Conservation (phyloP, 2,329 filamentous ascomycete genomes). For the Xylariaceae sp. region DNA sequence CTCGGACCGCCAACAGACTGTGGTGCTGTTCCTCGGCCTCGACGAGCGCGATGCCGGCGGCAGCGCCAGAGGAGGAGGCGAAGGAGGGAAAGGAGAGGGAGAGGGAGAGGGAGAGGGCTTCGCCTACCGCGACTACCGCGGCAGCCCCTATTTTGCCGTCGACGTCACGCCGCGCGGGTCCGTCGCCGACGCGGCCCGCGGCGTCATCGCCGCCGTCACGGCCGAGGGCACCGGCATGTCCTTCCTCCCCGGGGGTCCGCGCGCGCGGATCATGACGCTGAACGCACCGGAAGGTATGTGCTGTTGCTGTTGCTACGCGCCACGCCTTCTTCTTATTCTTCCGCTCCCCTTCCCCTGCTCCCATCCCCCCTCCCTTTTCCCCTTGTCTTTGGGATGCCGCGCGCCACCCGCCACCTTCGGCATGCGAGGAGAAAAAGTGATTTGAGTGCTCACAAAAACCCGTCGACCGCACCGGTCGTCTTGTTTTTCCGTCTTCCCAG, state of each 20-base stretch:
- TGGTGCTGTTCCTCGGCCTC: constrained; percentile 78
- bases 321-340: not conserved
- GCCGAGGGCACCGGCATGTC: constrained; percentile 49
- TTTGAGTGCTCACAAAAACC: too few species aligned
- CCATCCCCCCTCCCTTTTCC: too few species aligned
- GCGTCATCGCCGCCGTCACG: constrained; percentile 52
- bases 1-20: constrained; percentile 57
- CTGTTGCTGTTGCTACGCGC: constrained; percentile 1
- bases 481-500: constrained; percentile 47
- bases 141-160: constrained; percentile 79
- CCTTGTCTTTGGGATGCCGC: too few species aligned
- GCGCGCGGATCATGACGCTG: constrained; percentile 33
- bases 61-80: too few species aligned
- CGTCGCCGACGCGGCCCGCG: constrained; percentile 53
- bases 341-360: too few species aligned
- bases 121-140: constrained; percentile 63
- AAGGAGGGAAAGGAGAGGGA: too few species aligned
- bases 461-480: too few species aligned
- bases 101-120: too few species aligned
- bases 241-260: constrained; percentile 63
- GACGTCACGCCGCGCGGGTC: constrained; percentile 71
- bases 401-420: too few species aligned
- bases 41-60: constrained; percentile 53
- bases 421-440: too few species aligned
- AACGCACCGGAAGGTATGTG: constrained; percentile 42